phyloP scores from a whole-genome alignment of 495 filamentous ascomycete genomes.

The Annulohypoxylon bovei region DNA sequence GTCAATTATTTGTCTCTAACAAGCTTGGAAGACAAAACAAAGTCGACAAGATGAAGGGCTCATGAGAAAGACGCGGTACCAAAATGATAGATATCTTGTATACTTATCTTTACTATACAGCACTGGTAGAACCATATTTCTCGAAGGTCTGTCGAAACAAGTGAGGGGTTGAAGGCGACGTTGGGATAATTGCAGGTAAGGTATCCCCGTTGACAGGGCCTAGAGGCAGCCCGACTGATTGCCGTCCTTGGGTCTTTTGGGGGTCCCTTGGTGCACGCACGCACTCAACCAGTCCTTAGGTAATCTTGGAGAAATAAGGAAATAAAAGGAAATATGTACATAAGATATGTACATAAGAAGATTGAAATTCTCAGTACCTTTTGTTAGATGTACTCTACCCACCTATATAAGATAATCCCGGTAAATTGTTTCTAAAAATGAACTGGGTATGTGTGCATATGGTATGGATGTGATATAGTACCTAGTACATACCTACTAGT shows the following conservation, averaged over 20 bases:
- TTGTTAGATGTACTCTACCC: constrained; percentile 19
- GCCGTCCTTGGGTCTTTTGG: constrained; percentile 9
- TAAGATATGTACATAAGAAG: neutral
- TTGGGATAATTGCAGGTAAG: constrained; percentile 15
- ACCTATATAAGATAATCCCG: constrained; percentile 2
- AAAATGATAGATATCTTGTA: neutral
- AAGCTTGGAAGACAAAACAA: constrained; percentile 36
- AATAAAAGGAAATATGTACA: neutral
- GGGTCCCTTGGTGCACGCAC: neutral
- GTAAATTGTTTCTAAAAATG: constrained; percentile 40
- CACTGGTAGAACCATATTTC: constrained; percentile 30
- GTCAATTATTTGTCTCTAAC: constrained; percentile 21
- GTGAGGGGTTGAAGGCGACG: constrained; percentile 31
- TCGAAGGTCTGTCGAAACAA: constrained; percentile 39
- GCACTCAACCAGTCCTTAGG: constrained; percentile 21
- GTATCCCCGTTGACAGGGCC: constrained; percentile 13
- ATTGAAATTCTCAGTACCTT: neutral
- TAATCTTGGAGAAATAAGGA: constrained; percentile 24
- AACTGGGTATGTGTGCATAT: neutral
- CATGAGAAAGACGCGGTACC: constrained; percentile 11
- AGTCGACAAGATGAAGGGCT: constrained; percentile 31
- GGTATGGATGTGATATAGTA: neutral
- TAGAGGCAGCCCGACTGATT: constrained; percentile 19
- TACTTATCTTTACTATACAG: neutral
- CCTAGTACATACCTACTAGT: neutral